A percentile compares a stretch with the other conserved stretches of the same genome.
Conservation (phyloP, 202 grass and related monocot species). For the Panicum hallii region DNA sequence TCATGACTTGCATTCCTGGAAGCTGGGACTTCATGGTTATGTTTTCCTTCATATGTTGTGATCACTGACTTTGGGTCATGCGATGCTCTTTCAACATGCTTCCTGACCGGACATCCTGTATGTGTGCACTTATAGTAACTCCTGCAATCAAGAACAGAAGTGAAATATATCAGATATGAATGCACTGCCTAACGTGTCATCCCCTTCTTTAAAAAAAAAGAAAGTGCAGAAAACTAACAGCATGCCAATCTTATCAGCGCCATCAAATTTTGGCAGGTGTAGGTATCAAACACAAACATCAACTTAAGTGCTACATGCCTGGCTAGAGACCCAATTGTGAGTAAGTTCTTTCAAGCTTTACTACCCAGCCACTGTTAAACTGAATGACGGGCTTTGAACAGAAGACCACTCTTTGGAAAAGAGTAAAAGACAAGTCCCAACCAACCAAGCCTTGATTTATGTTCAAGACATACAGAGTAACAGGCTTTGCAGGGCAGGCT, state of each 20-base stretch:
- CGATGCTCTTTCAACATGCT: constrained; percentile 98
- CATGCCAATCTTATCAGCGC: background rate
- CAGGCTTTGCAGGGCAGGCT: background rate
- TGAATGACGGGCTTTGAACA: background rate
- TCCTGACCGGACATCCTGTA: constrained; percentile 88
- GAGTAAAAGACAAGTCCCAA: background rate
- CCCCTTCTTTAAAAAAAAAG: background rate
- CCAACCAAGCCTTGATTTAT: background rate
- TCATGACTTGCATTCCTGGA: constrained; percentile 74
- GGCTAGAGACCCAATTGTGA: constrained; percentile 6
- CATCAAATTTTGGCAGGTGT: background rate
- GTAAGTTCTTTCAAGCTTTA: constrained; percentile 3
- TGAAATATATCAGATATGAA: constrained; percentile 13
- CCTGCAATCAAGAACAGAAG: constrained; percentile 58
- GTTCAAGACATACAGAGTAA: background rate
- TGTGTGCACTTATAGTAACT: constrained; percentile 99
- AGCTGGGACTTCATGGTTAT: constrained; percentile 97
- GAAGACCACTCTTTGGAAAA: background rate
- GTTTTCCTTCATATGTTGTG: constrained; percentile 98
- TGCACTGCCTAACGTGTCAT: constrained; percentile 6
- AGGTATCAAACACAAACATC: constrained; percentile 26
- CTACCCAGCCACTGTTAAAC: background rate
- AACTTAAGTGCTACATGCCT: background rate
- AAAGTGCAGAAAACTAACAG: constrained; percentile 6
- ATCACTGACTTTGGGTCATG: constrained; percentile 98